Evolutionary conservation across 371 early-diverging fungal species (phyloP), one percentile per base, ranked within the genome.

Genomic region (Fennellomyces sp.): DNA sequence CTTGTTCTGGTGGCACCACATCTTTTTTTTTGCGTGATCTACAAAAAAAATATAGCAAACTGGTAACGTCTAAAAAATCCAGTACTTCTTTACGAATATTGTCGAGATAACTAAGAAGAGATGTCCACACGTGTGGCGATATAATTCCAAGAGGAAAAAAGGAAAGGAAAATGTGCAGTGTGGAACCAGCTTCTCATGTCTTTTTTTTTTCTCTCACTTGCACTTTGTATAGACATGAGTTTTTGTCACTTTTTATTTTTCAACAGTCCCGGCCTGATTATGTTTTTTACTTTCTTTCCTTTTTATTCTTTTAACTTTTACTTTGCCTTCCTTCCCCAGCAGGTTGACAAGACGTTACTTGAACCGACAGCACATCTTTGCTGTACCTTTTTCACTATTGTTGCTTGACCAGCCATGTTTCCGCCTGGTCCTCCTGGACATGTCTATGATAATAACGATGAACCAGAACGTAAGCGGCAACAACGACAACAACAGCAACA

Each of bases 401-500:
- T 15, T 26, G 7, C 28, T 39, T 57, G 8, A 21, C 19, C 31
- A 26, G 38, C 30, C 50, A 50, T 35, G 59, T 58, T 58, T 8
- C 41, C 52, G 27, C 33, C 49, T 52, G 36, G 23, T 39, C 25
- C 17, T n/a, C 10, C 31, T 21, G 31, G 33, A 8, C 30, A 47
- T 5, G 30, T 29, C 23, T 10, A 38, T 23, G 17, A 52, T 19
- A 30, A 21, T n/a, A 35, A 52, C 25, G 11, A 48, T n/a, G 31
- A 53, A 36, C 19, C 35, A 31, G 23, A 52, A 5, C 4, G 19
- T 17, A 52, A 33, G 23, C 53, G 29, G 36, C 58, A 49, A 21
- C 58, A 58, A 48, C 31, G 35, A 13, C 58, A 58, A n/a, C 48
- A 45, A 49, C 45, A 25, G 19, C 26, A 48, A 25, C 31, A 10